Conservation (phyloP, 2,329 filamentous ascomycete genomes). For the Colletotrichum theobromicola region DNA sequence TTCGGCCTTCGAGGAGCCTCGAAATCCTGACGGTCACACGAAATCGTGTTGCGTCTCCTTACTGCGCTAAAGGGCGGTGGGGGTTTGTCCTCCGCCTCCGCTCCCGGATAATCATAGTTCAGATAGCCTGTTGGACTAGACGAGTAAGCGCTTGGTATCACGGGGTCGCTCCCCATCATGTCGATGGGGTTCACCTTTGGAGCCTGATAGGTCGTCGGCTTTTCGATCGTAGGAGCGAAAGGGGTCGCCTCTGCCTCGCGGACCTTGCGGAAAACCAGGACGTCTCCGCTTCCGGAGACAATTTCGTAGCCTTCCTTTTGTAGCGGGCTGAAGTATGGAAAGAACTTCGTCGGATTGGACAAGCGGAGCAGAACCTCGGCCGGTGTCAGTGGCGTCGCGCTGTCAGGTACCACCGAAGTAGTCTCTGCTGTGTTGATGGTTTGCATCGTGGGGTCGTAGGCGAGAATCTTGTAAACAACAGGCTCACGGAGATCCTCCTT, state of each 20-base stretch:
- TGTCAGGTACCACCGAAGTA: constrained; percentile 56
- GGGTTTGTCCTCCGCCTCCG: constrained; percentile 33
- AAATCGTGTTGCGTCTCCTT: constrained; percentile 38
- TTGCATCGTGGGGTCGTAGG: constrained; percentile 66
- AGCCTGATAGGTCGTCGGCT: constrained; percentile 16
- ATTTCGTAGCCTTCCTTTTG: constrained; percentile 70
- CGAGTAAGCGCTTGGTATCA: constrained; percentile 56
- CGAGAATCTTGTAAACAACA: constrained; percentile 67
- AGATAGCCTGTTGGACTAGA: constrained; percentile 71
- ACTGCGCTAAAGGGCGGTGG: constrained; percentile 45
- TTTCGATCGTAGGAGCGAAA: constrained; percentile 6
- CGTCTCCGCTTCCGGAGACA: constrained; percentile 64
- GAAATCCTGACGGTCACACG: constrained; percentile 44
- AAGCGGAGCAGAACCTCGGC: constrained; percentile 65
- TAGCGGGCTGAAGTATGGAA: constrained; percentile 65
- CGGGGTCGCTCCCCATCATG: constrained; percentile 49
- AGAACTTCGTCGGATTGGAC: constrained; percentile 68
- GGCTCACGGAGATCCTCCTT: constrained; percentile 21
- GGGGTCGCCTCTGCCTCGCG: constrained; percentile 32
- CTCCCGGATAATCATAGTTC: constrained; percentile 56
- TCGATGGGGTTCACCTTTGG: constrained; percentile 62
- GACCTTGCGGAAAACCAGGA: constrained; percentile 71
- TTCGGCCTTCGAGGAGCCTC: constrained; percentile 46
- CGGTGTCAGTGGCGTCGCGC: constrained; percentile 57
- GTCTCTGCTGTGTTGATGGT: constrained; percentile 65